These are phyloP conservation scores for Ilyonectria destructans DNA, from an alignment of 2,329 filamentous ascomycete species.

Conservation along the genomic window DNA sequence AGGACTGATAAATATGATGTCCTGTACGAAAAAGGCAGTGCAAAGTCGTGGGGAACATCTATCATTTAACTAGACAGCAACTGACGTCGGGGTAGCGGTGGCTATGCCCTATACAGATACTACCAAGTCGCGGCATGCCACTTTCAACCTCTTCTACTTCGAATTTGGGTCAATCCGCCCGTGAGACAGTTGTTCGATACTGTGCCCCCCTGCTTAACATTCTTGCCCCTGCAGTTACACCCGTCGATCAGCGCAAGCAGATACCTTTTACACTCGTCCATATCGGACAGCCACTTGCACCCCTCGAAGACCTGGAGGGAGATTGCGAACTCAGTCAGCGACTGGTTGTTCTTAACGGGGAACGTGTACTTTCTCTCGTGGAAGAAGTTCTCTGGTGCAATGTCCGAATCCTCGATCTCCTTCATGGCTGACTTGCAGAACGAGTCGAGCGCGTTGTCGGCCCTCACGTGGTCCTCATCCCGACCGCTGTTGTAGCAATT, in stretches of 20 bases:
- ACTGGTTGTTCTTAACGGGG: constrained; percentile 11
- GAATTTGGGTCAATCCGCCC: constrained; percentile 9
- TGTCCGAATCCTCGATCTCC: not conserved
- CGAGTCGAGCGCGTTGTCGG: constrained; percentile 30
- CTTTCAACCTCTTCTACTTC: not conserved
- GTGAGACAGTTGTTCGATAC: not conserved
- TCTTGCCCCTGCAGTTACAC: constrained; percentile 44
- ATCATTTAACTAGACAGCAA: no score
- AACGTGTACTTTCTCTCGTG: constrained; percentile 10
- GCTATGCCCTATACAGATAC: no score
- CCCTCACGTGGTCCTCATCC: constrained; percentile 24
- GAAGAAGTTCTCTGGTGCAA: constrained; percentile 12
- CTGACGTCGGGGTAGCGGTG: no score
- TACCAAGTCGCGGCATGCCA: no score
- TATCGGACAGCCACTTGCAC: constrained; percentile 35
- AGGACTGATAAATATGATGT: no score
- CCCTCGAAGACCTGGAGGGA: constrained; percentile 30
- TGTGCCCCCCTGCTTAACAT: constrained; percentile 40
- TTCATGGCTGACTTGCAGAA: constrained; percentile 29
- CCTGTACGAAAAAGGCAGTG: no score
- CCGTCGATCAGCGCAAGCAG: constrained; percentile 36
- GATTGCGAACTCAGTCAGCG: constrained; percentile 26
- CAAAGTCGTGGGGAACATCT: no score
- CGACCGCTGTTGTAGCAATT: constrained; percentile 41
- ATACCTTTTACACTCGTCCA: constrained; percentile 40